These are phyloP conservation scores for Solanum peruvianum DNA, from an alignment of 257 asterid species.

Conservation along the genomic window DNA sequence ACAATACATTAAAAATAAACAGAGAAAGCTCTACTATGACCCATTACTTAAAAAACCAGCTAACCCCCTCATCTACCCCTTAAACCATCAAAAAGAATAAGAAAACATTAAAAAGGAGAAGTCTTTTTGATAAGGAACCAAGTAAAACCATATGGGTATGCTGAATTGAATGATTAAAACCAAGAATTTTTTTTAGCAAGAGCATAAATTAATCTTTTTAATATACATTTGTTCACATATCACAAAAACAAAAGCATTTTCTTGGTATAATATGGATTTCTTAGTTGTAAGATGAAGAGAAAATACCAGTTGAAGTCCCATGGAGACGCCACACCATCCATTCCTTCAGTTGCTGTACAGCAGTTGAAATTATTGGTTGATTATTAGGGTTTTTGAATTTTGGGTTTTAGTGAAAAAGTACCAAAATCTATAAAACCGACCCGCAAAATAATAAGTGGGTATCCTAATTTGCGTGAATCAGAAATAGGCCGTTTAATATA, in stretches of 20 bases:
- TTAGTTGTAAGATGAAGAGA: background rate
- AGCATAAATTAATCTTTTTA: background rate
- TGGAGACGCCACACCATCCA: background rate
- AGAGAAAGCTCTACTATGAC: background rate
- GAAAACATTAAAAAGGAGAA: background rate
- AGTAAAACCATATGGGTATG: background rate
- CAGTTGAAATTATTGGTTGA: background rate
- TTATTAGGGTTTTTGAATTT: background rate
- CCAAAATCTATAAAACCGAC: background rate
- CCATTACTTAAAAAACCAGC: background rate
- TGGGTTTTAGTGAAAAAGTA: background rate
- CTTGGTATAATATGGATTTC: background rate
- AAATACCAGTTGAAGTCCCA: slow-evolving; percentile 68
- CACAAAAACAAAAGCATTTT: background rate
- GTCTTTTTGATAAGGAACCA: background rate
- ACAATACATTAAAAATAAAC: background rate
- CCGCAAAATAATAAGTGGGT: background rate
- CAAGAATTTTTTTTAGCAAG: background rate
- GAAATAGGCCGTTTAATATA: background rate
- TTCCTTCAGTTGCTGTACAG: background rate
- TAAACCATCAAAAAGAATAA: too few relatives aligned
- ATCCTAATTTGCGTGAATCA: background rate
- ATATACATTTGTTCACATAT: background rate
- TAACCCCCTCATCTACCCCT: too few relatives aligned
- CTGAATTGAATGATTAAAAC: background rate